phyloP scores from a whole-genome alignment of 108 stramenopile species.

The Epithemia pelagica region DNA sequence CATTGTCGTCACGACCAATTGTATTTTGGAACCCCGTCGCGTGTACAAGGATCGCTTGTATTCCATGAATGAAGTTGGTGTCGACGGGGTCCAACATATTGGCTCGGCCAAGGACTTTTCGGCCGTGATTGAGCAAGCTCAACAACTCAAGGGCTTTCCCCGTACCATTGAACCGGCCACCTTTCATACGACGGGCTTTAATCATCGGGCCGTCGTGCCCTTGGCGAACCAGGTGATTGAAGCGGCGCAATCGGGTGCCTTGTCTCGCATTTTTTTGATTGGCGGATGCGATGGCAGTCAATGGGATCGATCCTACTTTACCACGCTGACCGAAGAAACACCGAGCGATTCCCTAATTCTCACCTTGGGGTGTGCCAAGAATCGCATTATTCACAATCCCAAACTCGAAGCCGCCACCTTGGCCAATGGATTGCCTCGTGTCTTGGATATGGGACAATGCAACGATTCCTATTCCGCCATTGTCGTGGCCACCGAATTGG shows the following conservation, averaged over 20 bases:
- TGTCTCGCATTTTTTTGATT: constrained; percentile 74
- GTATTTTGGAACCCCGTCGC: constrained; percentile 63
- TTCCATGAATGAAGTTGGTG: constrained; percentile 72
- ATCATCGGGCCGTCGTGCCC: constrained; percentile 71
- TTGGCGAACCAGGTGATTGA: constrained; percentile 65
- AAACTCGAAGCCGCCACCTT: constrained; percentile 27
- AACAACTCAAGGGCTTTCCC: constrained; percentile 56
- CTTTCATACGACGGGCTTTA: constrained; percentile 70
- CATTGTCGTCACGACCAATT: constrained; percentile 76
- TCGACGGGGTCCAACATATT: constrained; percentile 62
- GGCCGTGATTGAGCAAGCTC: constrained; percentile 60
- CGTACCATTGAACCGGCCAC: constrained; percentile 47
- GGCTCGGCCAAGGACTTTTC: constrained; percentile 51
- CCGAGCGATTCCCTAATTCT: constrained; percentile 66
- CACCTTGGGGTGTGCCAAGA: constrained; percentile 83
- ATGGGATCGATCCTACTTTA: constrained; percentile 74
- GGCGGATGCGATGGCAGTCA: constrained; percentile 83
- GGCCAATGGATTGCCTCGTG: constrained; percentile 66
- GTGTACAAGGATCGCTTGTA: constrained; percentile 66
- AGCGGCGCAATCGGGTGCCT: constrained; percentile 46
- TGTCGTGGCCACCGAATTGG: constrained; percentile 73
- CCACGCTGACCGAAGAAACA: constrained; percentile 60
- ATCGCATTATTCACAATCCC: constrained; percentile 49
- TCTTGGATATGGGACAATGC: constrained; percentile 86
- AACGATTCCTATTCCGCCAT: constrained; percentile 79